Conservation (phyloP, 2,329 filamentous ascomycete genomes). For the Hypoxylon sp. region DNA sequence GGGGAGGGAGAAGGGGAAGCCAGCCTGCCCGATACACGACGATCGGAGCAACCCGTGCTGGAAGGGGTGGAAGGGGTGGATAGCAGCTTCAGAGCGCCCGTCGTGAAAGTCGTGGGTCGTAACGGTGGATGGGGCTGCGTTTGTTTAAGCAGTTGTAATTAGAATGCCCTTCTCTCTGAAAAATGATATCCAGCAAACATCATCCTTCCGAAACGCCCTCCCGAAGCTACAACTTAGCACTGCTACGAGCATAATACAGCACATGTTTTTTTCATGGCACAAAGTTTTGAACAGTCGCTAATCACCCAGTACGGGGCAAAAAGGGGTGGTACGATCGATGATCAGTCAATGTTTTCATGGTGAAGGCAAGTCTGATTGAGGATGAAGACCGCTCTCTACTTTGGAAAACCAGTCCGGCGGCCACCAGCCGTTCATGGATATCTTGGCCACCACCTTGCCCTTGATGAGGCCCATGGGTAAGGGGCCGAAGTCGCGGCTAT, state of each 20-base stretch:
- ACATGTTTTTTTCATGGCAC: neutral
- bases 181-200: slow-evolving; percentile 41
- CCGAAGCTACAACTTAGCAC: slow-evolving; percentile 19
- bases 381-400: slow-evolving; percentile 53
- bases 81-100: slow-evolving; percentile 13
- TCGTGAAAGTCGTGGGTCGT: slow-evolving; percentile 5
- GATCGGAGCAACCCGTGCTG: slow-evolving; percentile 16
- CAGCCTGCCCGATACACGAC: slow-evolving; percentile 14
- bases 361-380: slow-evolving; percentile 8
- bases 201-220: slow-evolving; percentile 17
- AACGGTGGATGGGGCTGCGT: neutral
- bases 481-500: slow-evolving; percentile 87
- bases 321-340: too few species aligned
- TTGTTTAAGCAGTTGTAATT: slow-evolving; percentile 41
- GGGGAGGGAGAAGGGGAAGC: slow-evolving; percentile 9
- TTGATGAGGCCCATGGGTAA: slow-evolving; percentile 83
- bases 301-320: too few species aligned
- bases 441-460: slow-evolving; percentile 77
- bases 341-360: slow-evolving; percentile 1
- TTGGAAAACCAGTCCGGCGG: slow-evolving; percentile 60
- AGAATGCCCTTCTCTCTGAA: slow-evolving; percentile 39
- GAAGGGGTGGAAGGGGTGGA: neutral
- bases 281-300: too few species aligned
- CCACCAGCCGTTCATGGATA: slow-evolving; percentile 47
- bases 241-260: slow-evolving; percentile 21